A percentile compares a stretch with the other conserved stretches of the same genome.
Evolutionary conservation across 306 rosid species (phyloP).

Genomic region (Sechiopsis laciniata): DNA sequence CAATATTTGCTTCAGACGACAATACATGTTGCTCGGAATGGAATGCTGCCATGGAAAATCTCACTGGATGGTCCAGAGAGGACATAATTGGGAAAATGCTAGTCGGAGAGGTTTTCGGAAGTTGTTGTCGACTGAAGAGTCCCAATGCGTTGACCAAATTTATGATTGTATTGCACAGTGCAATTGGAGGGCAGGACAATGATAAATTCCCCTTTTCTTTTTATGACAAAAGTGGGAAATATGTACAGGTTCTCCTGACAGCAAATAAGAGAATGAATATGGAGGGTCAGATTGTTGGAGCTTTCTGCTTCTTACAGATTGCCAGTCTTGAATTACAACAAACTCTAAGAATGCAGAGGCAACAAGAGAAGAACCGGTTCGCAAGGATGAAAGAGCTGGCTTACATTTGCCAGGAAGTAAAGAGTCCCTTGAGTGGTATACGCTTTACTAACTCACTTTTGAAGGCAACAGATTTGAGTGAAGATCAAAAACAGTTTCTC

Average conservation of each 20-base stretch:
- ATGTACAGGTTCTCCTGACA: slow-evolving; percentile 75
- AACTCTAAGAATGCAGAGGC: slow-evolving; percentile 65
- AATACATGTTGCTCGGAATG: slow-evolving; percentile 95
- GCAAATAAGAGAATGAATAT: slow-evolving; percentile 83
- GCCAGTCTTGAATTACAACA: slow-evolving; percentile 84
- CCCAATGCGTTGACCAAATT: slow-evolving; percentile 78
- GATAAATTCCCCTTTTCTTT: slow-evolving; percentile 78
- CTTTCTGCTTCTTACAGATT: slow-evolving; percentile 93
- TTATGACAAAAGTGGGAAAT: slow-evolving; percentile 61
- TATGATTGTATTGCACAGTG: slow-evolving; percentile 92
- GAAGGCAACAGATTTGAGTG: slow-evolving; percentile 77
- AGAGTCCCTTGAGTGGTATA: slow-evolving; percentile 83
- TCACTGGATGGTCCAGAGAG: slow-evolving; percentile 74
- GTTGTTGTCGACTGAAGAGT: slow-evolving; percentile 83
- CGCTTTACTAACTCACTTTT: slow-evolving; percentile 88
- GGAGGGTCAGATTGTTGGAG: slow-evolving; percentile 75
- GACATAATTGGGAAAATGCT: slow-evolving; percentile 80
- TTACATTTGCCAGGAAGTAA: slow-evolving; percentile 89
- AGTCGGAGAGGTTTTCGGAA: slow-evolving; percentile 91
- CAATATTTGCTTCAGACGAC: slow-evolving; percentile 94
- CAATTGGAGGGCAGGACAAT: slow-evolving; percentile 73
- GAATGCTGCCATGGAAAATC: slow-evolving; percentile 95
- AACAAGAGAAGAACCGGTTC: slow-evolving; percentile 68
- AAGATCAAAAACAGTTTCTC: slow-evolving; percentile 86
- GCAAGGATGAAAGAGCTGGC: slow-evolving; percentile 87